Conservation (phyloP, 495 filamentous ascomycete species). For the Penicillium psychrofluorescens region DNA sequence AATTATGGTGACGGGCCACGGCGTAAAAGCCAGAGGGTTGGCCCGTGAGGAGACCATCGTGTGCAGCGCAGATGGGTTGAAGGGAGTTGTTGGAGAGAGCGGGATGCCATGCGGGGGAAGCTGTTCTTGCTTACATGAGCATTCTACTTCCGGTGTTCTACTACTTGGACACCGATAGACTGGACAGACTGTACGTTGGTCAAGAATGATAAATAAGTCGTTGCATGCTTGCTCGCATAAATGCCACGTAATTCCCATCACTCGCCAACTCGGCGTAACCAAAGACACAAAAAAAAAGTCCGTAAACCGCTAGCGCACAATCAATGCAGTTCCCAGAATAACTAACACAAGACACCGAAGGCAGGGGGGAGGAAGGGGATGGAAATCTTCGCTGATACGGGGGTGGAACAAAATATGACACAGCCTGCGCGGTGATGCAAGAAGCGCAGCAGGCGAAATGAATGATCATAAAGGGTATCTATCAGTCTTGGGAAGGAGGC, state of each 20-base stretch:
- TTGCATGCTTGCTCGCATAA: conserved; percentile 1
- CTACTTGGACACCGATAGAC: no score
- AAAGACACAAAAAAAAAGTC: conserved; percentile 10
- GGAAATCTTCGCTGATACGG: conserved; percentile 22
- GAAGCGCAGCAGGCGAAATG: not conserved
- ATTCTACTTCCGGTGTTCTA: no score
- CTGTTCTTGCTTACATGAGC: not conserved
- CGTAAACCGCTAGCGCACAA: conserved; percentile 17
- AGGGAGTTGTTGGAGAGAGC: conserved; percentile 1
- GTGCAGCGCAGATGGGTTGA: not conserved
- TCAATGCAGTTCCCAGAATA: conserved; percentile 28
- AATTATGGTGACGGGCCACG: conserved; percentile 66
- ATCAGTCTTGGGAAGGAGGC: conserved; percentile 32
- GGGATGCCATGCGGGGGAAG: conserved; percentile 15
- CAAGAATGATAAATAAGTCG: not conserved
- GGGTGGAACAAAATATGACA: conserved; percentile 14
- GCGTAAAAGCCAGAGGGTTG: conserved; percentile 56
- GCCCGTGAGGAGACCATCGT: conserved; percentile 27
- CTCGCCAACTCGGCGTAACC: conserved; percentile 2
- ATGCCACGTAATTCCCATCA: conserved; percentile 11
- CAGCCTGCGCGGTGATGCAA: not conserved
- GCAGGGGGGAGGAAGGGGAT: conserved; percentile 5
- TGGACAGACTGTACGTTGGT: no score
- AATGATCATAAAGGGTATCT: conserved; percentile 17
- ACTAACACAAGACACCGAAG: conserved; percentile 5